These are phyloP conservation scores for Limtongozyma cylindracea DNA, from an alignment of 805 yeast genomes.

Conservation along the genomic window DNA sequence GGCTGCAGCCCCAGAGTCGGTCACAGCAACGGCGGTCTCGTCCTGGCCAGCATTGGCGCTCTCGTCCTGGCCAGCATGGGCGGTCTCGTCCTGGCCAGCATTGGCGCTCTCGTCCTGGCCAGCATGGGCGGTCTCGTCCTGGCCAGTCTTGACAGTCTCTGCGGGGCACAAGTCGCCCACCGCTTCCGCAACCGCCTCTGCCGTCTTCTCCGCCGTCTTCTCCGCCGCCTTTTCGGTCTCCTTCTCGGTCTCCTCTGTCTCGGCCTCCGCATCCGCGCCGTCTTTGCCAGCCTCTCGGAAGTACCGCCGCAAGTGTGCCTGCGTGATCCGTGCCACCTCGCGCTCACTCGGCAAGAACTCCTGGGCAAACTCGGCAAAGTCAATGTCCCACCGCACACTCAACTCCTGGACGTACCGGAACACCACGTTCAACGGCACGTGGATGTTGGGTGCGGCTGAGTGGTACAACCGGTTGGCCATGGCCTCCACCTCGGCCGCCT, in stretches of 20 bases:
- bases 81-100: too few species aligned
- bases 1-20: too few species aligned
- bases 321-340: slow-evolving; percentile 77
- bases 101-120: too few species aligned
- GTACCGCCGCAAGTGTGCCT: slow-evolving; percentile 67
- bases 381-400: slow-evolving; percentile 73
- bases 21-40: too few species aligned
- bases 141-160: too few species aligned
- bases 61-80: too few species aligned
- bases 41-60: too few species aligned
- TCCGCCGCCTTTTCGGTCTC: slow-evolving; percentile 1
- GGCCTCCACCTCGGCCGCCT: slow-evolving; percentile 16
- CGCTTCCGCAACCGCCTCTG: too few species aligned
- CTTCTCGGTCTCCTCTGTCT: slow-evolving; percentile 4
- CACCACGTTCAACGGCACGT: slow-evolving; percentile 43
- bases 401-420: slow-evolving; percentile 52
- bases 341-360: slow-evolving; percentile 73
- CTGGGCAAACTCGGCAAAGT: slow-evolving; percentile 57
- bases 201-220: too few species aligned
- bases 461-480: slow-evolving; percentile 26
- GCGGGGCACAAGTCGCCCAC: too few species aligned
- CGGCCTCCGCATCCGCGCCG: slow-evolving; percentile 68
- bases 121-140: too few species aligned
- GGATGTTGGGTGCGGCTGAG: slow-evolving; percentile 31
- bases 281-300: slow-evolving; percentile 78